These are phyloP conservation scores for Penicillium subrubescens DNA, from an alignment of 495 filamentous ascomycete species.

Conservation along the genomic window DNA sequence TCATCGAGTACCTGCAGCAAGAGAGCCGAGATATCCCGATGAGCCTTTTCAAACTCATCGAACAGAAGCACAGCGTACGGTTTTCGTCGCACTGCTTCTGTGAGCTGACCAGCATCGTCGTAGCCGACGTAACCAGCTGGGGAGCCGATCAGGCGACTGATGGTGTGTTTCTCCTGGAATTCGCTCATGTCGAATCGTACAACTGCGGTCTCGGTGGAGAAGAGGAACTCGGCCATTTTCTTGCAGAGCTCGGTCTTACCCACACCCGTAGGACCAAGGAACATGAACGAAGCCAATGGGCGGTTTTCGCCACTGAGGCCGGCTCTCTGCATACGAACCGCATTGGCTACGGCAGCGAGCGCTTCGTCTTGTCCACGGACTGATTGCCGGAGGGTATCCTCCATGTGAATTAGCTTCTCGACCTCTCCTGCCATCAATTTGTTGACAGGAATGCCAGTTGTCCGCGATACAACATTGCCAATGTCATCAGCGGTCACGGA, in stretches of 20 bases:
- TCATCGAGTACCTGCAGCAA: constrained; percentile 95
- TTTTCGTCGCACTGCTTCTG: constrained; percentile 92
- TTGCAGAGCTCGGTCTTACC: constrained; percentile 98
- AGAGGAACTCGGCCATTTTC: constrained; percentile 89
- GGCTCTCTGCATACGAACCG: constrained; percentile 90
- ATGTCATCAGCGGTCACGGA: constrained; percentile 94
- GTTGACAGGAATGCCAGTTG: constrained; percentile 88
- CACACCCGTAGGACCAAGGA: constrained; percentile 93
- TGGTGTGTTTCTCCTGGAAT: constrained; percentile 96
- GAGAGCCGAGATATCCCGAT: constrained; percentile 91
- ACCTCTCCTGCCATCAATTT: constrained; percentile 91
- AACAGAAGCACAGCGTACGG: constrained; percentile 94
- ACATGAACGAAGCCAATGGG: constrained; percentile 94
- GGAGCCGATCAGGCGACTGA: constrained; percentile 87
- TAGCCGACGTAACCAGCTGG: constrained; percentile 96
- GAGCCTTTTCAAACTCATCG: constrained; percentile 97
- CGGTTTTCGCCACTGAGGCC: constrained; percentile 90
- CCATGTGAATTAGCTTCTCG: constrained; percentile 92
- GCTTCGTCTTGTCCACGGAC: constrained; percentile 95
- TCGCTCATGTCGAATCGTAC: constrained; percentile 97
- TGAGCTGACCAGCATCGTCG: constrained; percentile 94
- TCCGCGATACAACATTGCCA: constrained; percentile 82
- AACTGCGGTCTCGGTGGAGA: constrained; percentile 87
- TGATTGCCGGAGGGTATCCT: constrained; percentile 81
- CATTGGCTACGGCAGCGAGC: constrained; percentile 85